Conservation (phyloP, 1,284 basidiomycete genomes). For the Porogramme epimiltina region DNA sequence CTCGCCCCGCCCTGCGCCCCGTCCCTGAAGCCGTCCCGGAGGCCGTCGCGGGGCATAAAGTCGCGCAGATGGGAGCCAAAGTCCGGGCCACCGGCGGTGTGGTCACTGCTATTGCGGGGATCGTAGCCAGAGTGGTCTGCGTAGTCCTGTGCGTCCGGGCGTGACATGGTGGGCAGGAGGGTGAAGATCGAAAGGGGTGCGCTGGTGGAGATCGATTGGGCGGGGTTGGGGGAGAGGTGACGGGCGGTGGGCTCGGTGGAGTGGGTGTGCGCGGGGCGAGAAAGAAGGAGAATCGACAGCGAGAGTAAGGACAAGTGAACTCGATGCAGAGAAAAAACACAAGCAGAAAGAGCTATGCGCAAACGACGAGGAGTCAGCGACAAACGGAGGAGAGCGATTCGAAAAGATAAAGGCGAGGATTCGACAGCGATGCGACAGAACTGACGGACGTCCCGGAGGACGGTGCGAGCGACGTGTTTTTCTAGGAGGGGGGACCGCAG, state of each 20-base stretch:
- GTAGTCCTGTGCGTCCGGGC: slow-evolving; percentile 36
- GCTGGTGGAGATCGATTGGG: slow-evolving; percentile 18
- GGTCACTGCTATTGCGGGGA: slow-evolving; percentile 20
- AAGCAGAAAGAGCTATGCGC: slow-evolving; percentile 36
- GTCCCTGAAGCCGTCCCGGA: slow-evolving; percentile 8
- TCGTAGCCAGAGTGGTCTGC: slow-evolving; percentile 43
- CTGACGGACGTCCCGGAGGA: slow-evolving; percentile 21
- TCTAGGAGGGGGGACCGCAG: slow-evolving; percentile 21
- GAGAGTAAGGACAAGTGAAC: slow-evolving; percentile 27
- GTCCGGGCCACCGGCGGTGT: slow-evolving; percentile 20
- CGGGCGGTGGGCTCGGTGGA: slow-evolving; percentile 21
- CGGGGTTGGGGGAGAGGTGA: slow-evolving; percentile 17
- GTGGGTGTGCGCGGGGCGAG: slow-evolving; percentile 23
- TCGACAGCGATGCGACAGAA: slow-evolving; percentile 38
- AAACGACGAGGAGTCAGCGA: slow-evolving; percentile 38
- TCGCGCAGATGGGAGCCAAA: slow-evolving; percentile 17
- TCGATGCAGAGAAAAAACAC: slow-evolving; percentile 30
- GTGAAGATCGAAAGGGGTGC: slow-evolving; percentile 30
- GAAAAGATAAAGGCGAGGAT: slow-evolving; percentile 32
- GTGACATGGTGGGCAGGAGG: slow-evolving; percentile 31
- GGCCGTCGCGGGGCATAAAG: slow-evolving; percentile 13
- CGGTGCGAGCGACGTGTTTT: slow-evolving; percentile 19
- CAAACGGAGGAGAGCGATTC: slow-evolving; percentile 39
- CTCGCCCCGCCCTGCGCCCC: slow-evolving; percentile 5
- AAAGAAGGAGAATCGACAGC: slow-evolving; percentile 30